Percentiles rank a stretch among this genome's conserved stretches.
phyloP scores from a whole-genome alignment of 192 early-diverging fungal species.

The Geosiphon pyriformis region DNA sequence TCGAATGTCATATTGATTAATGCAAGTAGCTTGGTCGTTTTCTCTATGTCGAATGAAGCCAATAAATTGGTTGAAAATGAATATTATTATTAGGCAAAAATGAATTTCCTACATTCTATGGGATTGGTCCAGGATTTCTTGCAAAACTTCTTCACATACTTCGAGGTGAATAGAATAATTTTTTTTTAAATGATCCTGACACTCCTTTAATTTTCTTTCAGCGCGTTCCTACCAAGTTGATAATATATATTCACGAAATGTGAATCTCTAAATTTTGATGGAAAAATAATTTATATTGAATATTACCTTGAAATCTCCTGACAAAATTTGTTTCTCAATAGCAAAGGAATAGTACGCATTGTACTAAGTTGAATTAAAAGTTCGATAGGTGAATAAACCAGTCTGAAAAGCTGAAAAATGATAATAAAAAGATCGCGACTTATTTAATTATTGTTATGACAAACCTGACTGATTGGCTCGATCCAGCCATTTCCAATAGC shows the following conservation, averaged over 20 bases:
- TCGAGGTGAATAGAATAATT: slow-evolving; percentile 28
- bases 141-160: slow-evolving; percentile 38
- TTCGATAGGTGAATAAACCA: not conserved
- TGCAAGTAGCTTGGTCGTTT: slow-evolving; percentile 29
- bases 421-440: not conserved
- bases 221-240: slow-evolving; percentile 5
- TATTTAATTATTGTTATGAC: not conserved
- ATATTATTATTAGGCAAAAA: not conserved
- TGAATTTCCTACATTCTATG: not conserved
- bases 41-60: slow-evolving; percentile 9
- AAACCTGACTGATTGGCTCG: slow-evolving; percentile 51
- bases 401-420: not conserved
- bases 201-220: slow-evolving; percentile 26
- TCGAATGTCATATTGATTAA: slow-evolving; percentile 57
- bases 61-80: not conserved
- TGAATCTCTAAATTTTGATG: not conserved
- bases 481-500: slow-evolving; percentile 67
- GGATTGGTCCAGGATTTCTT: slow-evolving; percentile 2
- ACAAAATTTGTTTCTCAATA: slow-evolving; percentile 28
- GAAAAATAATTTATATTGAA: not conserved
- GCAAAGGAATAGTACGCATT: slow-evolving; percentile 39
- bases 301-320: slow-evolving; percentile 27
- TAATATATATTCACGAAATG: not conserved
- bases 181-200: slow-evolving; percentile 27
- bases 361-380: slow-evolving; percentile 37